These are phyloP conservation scores for Periconia sp. DNA, from an alignment of 2,329 filamentous ascomycete genomes.

Conservation along the genomic window DNA sequence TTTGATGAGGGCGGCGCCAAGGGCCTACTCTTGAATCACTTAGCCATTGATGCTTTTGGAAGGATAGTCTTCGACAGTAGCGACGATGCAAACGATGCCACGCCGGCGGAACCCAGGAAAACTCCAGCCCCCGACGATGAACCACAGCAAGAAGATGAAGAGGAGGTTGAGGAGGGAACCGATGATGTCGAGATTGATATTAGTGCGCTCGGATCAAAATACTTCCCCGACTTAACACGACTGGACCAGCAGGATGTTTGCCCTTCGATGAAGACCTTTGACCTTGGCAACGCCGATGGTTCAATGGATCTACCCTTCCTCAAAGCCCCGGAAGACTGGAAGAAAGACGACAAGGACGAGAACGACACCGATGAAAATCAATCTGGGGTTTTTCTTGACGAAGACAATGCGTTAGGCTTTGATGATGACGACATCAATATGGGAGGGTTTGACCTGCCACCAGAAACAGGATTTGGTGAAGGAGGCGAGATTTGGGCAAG, in stretches of 20 bases:
- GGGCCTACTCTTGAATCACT: conserved; percentile 88
- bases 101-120: conserved; percentile 48
- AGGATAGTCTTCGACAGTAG: conserved; percentile 98
- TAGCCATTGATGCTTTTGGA: conserved; percentile 90
- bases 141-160: conserved; percentile 46
- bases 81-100: conserved; percentile 70
- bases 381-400: conserved; percentile 82
- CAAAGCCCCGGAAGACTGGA: conserved; percentile 85
- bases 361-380: conserved; percentile 64
- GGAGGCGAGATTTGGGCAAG: conserved; percentile 94
- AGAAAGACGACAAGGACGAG: conserved; percentile 64
- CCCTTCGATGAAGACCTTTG: conserved; percentile 90
- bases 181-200: conserved; percentile 79
- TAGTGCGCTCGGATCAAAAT: conserved; percentile 70
- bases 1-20: conserved; percentile 98
- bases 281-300: conserved; percentile 82
- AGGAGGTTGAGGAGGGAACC: conserved; percentile 42
- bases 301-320: conserved; percentile 90
- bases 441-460: conserved; percentile 61
- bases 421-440: conserved; percentile 73
- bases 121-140: conserved; percentile 45
- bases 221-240: conserved; percentile 77
- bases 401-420: conserved; percentile 80
- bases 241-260: conserved; percentile 91
- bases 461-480: conserved; percentile 85